Conservation (phyloP, 257 asterid species). For the Euphrasia confusa region DNA sequence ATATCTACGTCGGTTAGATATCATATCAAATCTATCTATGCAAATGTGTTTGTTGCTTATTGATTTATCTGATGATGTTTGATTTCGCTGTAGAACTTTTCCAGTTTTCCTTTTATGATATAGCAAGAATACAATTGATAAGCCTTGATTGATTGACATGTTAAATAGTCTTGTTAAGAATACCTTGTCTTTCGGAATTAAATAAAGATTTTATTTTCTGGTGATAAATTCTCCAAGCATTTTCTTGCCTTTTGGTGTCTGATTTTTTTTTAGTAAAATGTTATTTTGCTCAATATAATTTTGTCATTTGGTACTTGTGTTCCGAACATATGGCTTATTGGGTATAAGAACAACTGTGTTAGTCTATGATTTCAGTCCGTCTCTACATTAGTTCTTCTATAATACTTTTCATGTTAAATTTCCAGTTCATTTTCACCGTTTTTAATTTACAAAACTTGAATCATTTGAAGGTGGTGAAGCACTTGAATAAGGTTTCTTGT, state of each 20-base stretch:
- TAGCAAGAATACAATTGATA: background rate
- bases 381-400: background rate
- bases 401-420: background rate
- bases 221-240: no score
- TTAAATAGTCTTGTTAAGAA: no score
- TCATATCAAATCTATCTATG: background rate
- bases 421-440: background rate
- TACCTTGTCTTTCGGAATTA: no score
- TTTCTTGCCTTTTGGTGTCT: background rate
- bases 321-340: background rate
- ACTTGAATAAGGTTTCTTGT: background rate
- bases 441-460: background rate
- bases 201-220: no score
- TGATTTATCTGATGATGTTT: background rate
- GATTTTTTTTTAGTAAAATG: background rate
- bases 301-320: background rate
- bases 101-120: background rate
- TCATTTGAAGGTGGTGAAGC: conserved; percentile 5
- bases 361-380: background rate
- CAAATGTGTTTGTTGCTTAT: background rate
- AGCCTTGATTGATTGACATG: background rate
- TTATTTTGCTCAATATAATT: no score
- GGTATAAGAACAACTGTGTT: no score
- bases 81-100: background rate
- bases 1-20: background rate